A percentile compares a stretch with the other conserved stretches of the same genome.
These are phyloP conservation scores for Cnidoscolus chayamansa DNA, from an alignment of 441 rosid genomes.

Conservation along the genomic window DNA sequence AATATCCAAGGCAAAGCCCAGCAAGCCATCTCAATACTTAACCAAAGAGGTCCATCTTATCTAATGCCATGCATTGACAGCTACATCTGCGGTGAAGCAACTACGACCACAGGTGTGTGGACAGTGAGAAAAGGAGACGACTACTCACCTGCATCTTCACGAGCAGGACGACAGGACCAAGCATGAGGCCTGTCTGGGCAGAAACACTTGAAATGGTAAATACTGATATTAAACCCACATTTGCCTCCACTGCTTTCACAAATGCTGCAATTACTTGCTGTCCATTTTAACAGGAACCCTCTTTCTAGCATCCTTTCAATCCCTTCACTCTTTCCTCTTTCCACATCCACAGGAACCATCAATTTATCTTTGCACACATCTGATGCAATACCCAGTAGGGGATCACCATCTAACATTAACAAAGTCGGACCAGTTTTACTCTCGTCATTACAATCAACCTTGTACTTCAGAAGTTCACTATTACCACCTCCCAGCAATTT, in stretches of 20 bases:
- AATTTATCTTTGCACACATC: conserved; percentile 21
- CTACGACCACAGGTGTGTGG: background rate
- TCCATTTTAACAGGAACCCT: conserved; percentile 48
- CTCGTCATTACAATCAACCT: conserved; percentile 3
- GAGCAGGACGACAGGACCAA: conserved; percentile 17
- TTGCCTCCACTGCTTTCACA: conserved; percentile 43
- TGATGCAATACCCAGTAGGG: conserved; percentile 16
- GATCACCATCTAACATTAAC: conserved; percentile 27
- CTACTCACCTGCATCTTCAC: conserved; percentile 4
- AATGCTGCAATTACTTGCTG: conserved; percentile 36
- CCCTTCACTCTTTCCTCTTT: background rate
- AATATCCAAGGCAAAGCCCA: too few species aligned
- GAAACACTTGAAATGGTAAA: conserved; percentile 38
- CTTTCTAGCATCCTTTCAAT: conserved; percentile 6
- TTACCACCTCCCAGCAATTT: background rate
- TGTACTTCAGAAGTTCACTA: conserved; percentile 15
- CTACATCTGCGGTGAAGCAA: background rate
- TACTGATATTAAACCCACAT: conserved; percentile 38
- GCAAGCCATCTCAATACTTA: too few species aligned
- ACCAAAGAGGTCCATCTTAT: too few species aligned
- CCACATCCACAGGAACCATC: conserved; percentile 31
- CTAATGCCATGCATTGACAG: background rate
- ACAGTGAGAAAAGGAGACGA: background rate
- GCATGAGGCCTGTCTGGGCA: conserved; percentile 58
- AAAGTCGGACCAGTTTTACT: conserved; percentile 7